Conservation (phyloP, 2,329 filamentous ascomycete genomes). For the Basipetospora chlamydospora region DNA sequence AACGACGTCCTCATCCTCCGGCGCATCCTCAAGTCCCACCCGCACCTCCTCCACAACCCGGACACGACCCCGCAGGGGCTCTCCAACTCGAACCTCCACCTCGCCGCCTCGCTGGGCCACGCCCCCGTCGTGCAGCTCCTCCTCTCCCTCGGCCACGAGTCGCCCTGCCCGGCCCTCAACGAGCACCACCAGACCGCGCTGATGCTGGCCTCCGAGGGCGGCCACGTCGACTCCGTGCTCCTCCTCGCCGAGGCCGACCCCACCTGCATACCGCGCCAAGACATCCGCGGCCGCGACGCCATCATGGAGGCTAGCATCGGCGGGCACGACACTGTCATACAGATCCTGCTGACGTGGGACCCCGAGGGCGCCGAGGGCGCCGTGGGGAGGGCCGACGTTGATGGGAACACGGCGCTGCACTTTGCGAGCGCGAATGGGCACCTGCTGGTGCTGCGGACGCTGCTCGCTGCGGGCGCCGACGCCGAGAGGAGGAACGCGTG, state of each 20-base stretch:
- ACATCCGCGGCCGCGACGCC: constrained; percentile 56
- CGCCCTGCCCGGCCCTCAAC: constrained; percentile 59
- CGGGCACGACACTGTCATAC: constrained; percentile 50
- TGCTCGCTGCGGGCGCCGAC: constrained; percentile 67
- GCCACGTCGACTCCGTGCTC: constrained; percentile 60
- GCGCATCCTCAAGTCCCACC: constrained; percentile 63
- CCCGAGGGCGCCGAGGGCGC: constrained; percentile 38
- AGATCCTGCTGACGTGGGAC: constrained; percentile 47
- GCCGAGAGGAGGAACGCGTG: constrained; percentile 57
- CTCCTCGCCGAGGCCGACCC: constrained; percentile 53
- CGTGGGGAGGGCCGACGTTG: constrained; percentile 44
- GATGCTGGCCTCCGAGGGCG: constrained; percentile 58
- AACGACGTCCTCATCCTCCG: constrained; percentile 58
- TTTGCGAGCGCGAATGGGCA: constrained; percentile 75
- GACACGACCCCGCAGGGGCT: constrained; percentile 53
- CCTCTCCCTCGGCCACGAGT: constrained; percentile 60
- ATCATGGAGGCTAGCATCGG: constrained; percentile 50
- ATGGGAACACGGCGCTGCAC: constrained; percentile 78
- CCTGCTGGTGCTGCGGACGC: constrained; percentile 58
- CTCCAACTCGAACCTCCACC: constrained; percentile 72
- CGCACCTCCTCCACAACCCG: constrained; percentile 60
- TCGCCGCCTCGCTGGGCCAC: constrained; percentile 61
- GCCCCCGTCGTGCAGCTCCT: constrained; percentile 55
- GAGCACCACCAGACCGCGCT: constrained; percentile 67
- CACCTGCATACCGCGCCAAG: constrained; percentile 46